Conservation (phyloP, 1,284 basidiomycete genomes). For the Malassezia furfur region DNA sequence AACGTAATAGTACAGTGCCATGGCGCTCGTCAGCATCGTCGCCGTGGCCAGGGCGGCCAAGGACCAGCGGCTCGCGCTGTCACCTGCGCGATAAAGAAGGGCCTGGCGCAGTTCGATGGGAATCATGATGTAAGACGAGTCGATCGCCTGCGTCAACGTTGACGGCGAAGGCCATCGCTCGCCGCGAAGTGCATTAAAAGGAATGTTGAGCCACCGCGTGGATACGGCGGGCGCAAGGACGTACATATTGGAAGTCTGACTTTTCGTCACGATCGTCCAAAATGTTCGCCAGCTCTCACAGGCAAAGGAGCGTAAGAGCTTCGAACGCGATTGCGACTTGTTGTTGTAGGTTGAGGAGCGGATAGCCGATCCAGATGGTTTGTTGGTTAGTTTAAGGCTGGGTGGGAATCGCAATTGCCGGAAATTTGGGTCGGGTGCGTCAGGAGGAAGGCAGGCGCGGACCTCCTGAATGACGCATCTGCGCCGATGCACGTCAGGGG, state of each 20-base stretch:
- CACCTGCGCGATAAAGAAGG: neutral
- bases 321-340: too few relatives aligned
- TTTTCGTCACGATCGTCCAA: neutral
- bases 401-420: too few relatives aligned
- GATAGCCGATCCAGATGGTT: too few relatives aligned
- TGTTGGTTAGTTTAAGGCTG: too few relatives aligned
- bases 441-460: too few relatives aligned
- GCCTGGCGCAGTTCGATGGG: constrained; percentile 8
- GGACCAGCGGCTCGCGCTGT: constrained; percentile 5
- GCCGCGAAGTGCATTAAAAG: constrained; percentile 3
- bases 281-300: neutral
- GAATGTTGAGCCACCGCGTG: constrained; percentile 9
- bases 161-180: constrained; percentile 7
- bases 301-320: neutral
- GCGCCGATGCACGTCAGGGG: too few relatives aligned
- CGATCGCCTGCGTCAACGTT: neutral
- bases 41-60: constrained; percentile 11
- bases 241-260: neutral
- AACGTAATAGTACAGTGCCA: constrained; percentile 12
- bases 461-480: too few relatives aligned
- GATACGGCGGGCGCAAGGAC: constrained; percentile 8
- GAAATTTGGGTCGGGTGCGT: too few relatives aligned
- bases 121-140: constrained; percentile 14
- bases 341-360: too few relatives aligned
- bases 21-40: constrained; percentile 14